A percentile compares a stretch with the other conserved stretches of the same genome.
Conservation (phyloP, 2,329 filamentous ascomycete genomes). For the Bretziella fagacearum region DNA sequence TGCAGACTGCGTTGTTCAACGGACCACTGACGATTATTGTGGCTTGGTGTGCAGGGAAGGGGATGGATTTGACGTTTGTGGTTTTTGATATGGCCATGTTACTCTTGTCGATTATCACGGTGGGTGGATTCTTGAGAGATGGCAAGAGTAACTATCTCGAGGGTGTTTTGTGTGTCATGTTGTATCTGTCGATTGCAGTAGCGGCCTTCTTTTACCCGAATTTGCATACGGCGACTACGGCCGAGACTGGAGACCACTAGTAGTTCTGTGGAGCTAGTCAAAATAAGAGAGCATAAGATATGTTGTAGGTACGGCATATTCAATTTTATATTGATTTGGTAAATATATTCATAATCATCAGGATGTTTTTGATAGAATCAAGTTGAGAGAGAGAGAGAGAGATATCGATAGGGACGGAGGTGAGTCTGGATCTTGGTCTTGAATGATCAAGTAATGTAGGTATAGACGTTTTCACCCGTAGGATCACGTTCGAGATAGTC, state of each 20-base stretch:
- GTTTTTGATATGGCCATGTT: constrained; percentile 71
- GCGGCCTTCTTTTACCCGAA: constrained; percentile 41
- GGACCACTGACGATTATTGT: constrained; percentile 69
- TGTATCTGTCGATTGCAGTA: constrained; percentile 43
- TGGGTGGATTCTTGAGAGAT: constrained; percentile 75
- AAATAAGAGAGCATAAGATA: no score
- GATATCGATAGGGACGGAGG: no score
- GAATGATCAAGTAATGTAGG: constrained; percentile 54
- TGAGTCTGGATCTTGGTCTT: neutral
- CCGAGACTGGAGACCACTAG: neutral
- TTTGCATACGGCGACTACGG: neutral
- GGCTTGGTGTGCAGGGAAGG: constrained; percentile 56
- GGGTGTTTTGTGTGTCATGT: constrained; percentile 59
- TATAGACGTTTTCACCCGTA: constrained; percentile 53
- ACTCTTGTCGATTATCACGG: constrained; percentile 68
- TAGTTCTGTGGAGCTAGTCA: no score
- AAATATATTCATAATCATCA: neutral
- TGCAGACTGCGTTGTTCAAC: constrained; percentile 82
- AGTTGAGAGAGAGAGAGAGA: neutral
- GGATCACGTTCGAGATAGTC: constrained; percentile 78
- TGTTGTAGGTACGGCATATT: no score
- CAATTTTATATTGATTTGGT: neutral
- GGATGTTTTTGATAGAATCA: neutral
- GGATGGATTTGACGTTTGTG: constrained; percentile 71
- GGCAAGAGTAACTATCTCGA: constrained; percentile 85